A percentile compares a stretch with the other conserved stretches of the same genome.
Conservation (phyloP, 192 early-diverging fungal species). For the Umbelopsis sp. region DNA sequence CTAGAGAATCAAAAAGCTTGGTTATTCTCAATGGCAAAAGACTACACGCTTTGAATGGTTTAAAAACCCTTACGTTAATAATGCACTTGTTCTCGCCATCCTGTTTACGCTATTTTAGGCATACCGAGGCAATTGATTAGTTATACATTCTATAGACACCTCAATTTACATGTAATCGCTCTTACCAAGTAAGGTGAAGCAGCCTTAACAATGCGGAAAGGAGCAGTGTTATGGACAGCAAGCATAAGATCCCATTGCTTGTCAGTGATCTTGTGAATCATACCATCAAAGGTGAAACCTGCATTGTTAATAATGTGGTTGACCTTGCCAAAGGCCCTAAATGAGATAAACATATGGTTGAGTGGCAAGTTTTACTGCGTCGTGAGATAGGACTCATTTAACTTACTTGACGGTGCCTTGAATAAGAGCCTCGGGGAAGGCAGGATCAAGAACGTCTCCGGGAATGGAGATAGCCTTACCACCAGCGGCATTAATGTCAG, state of each 20-base stretch:
- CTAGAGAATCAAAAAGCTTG: not conserved
- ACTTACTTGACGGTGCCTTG: constrained; percentile 55
- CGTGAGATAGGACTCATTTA: not conserved
- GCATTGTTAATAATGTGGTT: constrained; percentile 96
- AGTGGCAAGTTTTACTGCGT: not conserved
- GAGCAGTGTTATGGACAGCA: constrained; percentile 65
- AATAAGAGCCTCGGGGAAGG: constrained; percentile 57
- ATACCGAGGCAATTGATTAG: not conserved
- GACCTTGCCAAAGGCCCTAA: constrained; percentile 71
- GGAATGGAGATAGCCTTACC: constrained; percentile 85
- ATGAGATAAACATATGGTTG: not conserved
- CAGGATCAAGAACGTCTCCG: constrained; percentile 57
- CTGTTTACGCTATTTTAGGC: constrained; percentile 43
- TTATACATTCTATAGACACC: too few species aligned
- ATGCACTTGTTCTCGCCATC: constrained; percentile 57
- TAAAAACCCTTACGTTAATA: constrained; percentile 44
- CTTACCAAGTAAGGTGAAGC: constrained; percentile 50
- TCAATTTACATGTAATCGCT: not conserved
- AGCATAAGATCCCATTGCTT: constrained; percentile 93
- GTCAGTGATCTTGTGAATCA: constrained; percentile 86
- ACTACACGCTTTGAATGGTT: not conserved
- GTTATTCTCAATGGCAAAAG: not conserved
- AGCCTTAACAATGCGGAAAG: constrained; percentile 64
- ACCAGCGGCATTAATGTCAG: constrained; percentile 78
- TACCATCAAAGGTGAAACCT: constrained; percentile 94